These are phyloP conservation scores for Ceratocystis cacaofunesta DNA, from an alignment of 2,329 filamentous ascomycete species.

Conservation along the genomic window DNA sequence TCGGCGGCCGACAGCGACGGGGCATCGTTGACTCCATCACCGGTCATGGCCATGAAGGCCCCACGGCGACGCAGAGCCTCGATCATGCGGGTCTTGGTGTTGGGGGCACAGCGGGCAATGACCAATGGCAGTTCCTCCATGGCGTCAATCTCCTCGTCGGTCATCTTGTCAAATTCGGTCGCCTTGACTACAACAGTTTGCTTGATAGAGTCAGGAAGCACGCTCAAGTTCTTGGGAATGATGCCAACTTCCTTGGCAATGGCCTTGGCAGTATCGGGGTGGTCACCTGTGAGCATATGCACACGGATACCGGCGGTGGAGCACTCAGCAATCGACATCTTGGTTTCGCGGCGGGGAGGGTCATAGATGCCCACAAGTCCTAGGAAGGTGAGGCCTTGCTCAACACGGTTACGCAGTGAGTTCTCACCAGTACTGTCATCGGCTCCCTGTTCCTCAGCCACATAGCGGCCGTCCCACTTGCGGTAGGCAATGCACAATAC, in stretches of 20 bases:
- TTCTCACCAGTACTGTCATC: slow-evolving; percentile 24
- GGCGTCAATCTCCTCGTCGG: slow-evolving; percentile 59
- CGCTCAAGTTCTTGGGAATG: slow-evolving; percentile 46
- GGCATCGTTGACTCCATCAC: slow-evolving; percentile 77
- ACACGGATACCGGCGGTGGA: slow-evolving; percentile 61
- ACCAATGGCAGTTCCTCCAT: slow-evolving; percentile 65
- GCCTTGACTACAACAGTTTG: slow-evolving; percentile 59
- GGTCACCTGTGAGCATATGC: slow-evolving; percentile 75
- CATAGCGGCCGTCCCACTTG: slow-evolving; percentile 37
- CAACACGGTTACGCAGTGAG: slow-evolving; percentile 44
- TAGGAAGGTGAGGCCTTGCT: slow-evolving; percentile 54
- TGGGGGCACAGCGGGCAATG: slow-evolving; percentile 68
- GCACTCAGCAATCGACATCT: slow-evolving; percentile 53
- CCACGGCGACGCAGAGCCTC: slow-evolving; percentile 66
- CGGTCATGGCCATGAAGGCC: slow-evolving; percentile 73
- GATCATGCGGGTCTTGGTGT: slow-evolving; percentile 84
- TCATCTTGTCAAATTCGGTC: slow-evolving; percentile 62
- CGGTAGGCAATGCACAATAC: slow-evolving; percentile 58
- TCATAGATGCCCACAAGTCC: slow-evolving; percentile 82
- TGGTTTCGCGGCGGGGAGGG: slow-evolving; percentile 68
- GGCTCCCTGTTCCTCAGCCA: slow-evolving; percentile 22
- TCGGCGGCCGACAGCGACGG: slow-evolving; percentile 68
- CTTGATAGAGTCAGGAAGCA: slow-evolving; percentile 47
- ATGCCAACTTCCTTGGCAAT: slow-evolving; percentile 71
- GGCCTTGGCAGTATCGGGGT: slow-evolving; percentile 61